Evolutionary conservation across 352 stramenopile species (phyloP), one percentile per base, ranked within the genome.

Genomic region (Globisporangium takayamanum): DNA sequence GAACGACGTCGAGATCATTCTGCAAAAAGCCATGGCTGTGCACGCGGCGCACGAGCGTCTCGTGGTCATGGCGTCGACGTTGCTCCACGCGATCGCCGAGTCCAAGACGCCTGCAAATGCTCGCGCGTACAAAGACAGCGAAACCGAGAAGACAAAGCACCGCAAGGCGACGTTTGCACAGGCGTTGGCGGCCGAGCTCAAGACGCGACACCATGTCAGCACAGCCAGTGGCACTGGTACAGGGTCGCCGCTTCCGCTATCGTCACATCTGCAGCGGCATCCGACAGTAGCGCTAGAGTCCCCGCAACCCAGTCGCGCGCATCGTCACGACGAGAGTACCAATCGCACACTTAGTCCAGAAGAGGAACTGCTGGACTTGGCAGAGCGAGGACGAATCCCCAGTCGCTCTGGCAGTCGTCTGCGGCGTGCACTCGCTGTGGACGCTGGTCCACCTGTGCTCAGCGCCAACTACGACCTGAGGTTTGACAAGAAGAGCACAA

Each of bases 21-120:
- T 89, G 26, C 73, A 80, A 45, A 88, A 89, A 60, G 64, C 67
- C 42, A 62, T 72, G 22, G 52, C 56, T 2, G 69, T 84, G 42
- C 76, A 89, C 61, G 63, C 62, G 28, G 63, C 53, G 3, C 58
- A 87, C 46, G 76, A 87, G 18, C 69, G 63, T 1, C 57, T 89
- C 16, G 54, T 83, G 14, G 55, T 79, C 46, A 52, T 77, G 42
- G 65, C 68, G 11, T 76, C 64, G 3, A 68, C 67, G 16, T 42
- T 88, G 10, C 51, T 74, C 12, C 78, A 78, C 30, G 56, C 60
- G 4, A 81, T 89, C 56, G 60, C 60, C 2, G 67, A 80, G 30
- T 71, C 77, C 10, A 76, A 76, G 59, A 73, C 68, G 7, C 30
- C 54, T 7, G 49, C 70, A 30, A 82, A 82, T n/a, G 51, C 70